phyloP scores from a whole-genome alignment of 2,329 filamentous ascomycete species.

The Colletotrichum sp. region DNA sequence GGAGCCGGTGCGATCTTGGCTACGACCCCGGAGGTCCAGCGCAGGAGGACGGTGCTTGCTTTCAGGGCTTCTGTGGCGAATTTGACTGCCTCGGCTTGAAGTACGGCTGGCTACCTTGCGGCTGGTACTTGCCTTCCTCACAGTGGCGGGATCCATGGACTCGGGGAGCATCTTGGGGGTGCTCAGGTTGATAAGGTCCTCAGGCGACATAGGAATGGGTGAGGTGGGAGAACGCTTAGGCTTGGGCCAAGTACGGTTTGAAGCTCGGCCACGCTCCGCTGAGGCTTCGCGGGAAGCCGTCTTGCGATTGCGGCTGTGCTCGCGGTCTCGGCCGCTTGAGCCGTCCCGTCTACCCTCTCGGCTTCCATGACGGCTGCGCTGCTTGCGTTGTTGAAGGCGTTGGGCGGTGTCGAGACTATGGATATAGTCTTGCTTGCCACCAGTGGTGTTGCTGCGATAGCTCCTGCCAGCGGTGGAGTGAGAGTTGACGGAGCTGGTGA shows the following conservation, averaged over 20 bases:
- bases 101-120: constrained; percentile 47
- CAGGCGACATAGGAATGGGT: constrained; percentile 91
- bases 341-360: constrained; percentile 48
- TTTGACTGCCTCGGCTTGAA: constrained; percentile 50
- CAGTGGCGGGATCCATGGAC: constrained; percentile 46
- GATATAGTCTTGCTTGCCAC: constrained; percentile 77
- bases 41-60: constrained; percentile 42
- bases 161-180: constrained; percentile 41
- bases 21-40: constrained; percentile 66
- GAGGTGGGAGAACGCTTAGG: constrained; percentile 90
- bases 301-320: constrained; percentile 54
- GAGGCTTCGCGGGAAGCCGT: constrained; percentile 64
- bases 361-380: constrained; percentile 61
- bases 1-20: constrained; percentile 64
- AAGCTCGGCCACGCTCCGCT: constrained; percentile 72
- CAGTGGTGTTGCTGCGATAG: constrained; percentile 53
- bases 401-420: constrained; percentile 83
- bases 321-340: constrained; percentile 45
- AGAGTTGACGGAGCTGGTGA: constrained; percentile 63
- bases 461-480: constrained; percentile 56
- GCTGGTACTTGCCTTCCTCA: constrained; percentile 45
- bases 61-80: constrained; percentile 52
- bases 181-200: constrained; percentile 74
- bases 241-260: constrained; percentile 69
- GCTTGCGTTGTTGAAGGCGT: constrained; percentile 58